These are phyloP conservation scores for Morella rubra DNA, from an alignment of 306 rosid genomes.

Conservation along the genomic window DNA sequence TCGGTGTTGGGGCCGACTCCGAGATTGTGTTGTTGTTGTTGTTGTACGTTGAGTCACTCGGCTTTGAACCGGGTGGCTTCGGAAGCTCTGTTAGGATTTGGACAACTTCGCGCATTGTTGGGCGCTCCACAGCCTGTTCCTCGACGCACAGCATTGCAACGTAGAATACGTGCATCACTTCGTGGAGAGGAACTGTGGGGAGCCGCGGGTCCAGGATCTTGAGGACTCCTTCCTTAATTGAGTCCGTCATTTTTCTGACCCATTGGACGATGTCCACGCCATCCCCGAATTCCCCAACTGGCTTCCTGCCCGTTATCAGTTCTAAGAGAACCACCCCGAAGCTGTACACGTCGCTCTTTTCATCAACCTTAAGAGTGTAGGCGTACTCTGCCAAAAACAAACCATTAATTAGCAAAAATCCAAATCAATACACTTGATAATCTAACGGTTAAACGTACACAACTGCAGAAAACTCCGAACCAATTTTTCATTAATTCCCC, in stretches of 20 bases:
- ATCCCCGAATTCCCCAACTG: constrained; percentile 95
- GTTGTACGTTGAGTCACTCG: constrained; percentile 30
- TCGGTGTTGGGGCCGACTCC: constrained; percentile 47
- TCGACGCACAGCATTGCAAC: constrained; percentile 96
- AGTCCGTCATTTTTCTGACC: constrained; percentile 85
- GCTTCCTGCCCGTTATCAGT: constrained; percentile 79
- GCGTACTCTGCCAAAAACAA: constrained; percentile 77
- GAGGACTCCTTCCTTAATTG: constrained; percentile 77
- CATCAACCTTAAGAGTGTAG: constrained; percentile 88
- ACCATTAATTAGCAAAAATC: not conserved
- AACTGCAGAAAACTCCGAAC: too few species aligned
- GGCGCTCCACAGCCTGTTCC: constrained; percentile 95
- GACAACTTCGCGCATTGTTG: constrained; percentile 96
- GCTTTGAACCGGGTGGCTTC: constrained; percentile 52
- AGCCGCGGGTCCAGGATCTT: constrained; percentile 88
- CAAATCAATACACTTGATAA: too few species aligned
- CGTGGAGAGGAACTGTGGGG: constrained; percentile 83
- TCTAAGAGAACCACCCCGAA: constrained; percentile 90
- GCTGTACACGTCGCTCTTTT: constrained; percentile 94
- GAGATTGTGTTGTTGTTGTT: constrained; percentile 19
- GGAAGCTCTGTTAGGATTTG: constrained; percentile 95
- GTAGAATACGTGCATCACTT: constrained; percentile 84
- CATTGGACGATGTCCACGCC: constrained; percentile 97
- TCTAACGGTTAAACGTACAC: too few species aligned
- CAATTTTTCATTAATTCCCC: too few species aligned